Evolutionary conservation across 2,329 filamentous ascomycete genomes (phyloP).

Genomic region (Fusarium sp.): DNA sequence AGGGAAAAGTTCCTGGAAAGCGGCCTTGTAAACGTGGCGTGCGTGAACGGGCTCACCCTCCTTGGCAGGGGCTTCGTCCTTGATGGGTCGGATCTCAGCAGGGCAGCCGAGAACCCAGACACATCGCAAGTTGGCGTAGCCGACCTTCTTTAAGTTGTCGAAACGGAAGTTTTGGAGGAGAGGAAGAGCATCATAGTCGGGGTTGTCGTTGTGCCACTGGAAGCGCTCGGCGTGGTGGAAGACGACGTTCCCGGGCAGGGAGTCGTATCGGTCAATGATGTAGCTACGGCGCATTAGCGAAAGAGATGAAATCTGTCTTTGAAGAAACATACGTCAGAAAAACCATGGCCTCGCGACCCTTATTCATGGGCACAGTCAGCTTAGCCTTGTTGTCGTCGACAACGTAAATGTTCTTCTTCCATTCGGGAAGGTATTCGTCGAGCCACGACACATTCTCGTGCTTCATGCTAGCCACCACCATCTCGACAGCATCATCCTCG

Average conservation of each 20-base stretch:
- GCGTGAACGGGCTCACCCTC: slow-evolving; percentile 51
- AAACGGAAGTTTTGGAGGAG: slow-evolving; percentile 62
- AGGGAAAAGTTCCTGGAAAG: slow-evolving; percentile 58
- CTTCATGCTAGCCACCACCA: slow-evolving; percentile 51
- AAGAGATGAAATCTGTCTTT: background rate
- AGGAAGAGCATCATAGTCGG: slow-evolving; percentile 65
- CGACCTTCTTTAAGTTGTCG: slow-evolving; percentile 62
- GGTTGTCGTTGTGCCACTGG: slow-evolving; percentile 66
- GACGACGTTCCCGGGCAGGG: slow-evolving; percentile 57
- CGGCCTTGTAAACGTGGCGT: slow-evolving; percentile 56
- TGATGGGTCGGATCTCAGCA: slow-evolving; percentile 57
- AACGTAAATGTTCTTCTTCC: slow-evolving; percentile 66
- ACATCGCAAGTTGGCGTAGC: slow-evolving; percentile 72
- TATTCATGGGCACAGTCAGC: slow-evolving; percentile 62
- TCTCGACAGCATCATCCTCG: slow-evolving; percentile 49
- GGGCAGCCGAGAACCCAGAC: slow-evolving; percentile 69
- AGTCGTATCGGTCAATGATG: slow-evolving; percentile 62
- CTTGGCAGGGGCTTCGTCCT: slow-evolving; percentile 52
- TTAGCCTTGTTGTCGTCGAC: slow-evolving; percentile 61
- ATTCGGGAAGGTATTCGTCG: slow-evolving; percentile 55
- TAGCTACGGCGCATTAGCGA: slow-evolving; percentile 50
- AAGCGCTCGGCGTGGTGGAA: slow-evolving; percentile 63
- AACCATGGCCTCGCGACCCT: slow-evolving; percentile 65
- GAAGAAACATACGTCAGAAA: slow-evolving; percentile 57
- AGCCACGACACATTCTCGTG: slow-evolving; percentile 56